Evolutionary conservation across 352 stramenopile genomes (phyloP).

Genomic region (Globisporangium megalacanthum): DNA sequence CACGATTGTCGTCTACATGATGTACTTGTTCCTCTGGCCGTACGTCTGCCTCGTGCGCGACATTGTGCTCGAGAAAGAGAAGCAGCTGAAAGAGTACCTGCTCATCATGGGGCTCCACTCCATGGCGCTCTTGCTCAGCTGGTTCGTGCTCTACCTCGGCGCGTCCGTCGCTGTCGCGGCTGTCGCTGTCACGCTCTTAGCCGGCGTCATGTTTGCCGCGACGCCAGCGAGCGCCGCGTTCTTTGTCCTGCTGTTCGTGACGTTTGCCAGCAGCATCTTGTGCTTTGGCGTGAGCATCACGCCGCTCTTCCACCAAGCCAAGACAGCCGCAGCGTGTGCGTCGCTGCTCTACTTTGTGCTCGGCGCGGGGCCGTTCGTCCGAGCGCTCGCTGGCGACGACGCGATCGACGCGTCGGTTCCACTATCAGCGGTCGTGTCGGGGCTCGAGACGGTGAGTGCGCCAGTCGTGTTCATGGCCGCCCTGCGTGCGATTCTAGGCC

Average conservation of each 20-base stretch:
- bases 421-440: constrained; percentile 24
- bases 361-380: constrained; percentile 45
- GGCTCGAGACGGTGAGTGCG: constrained; percentile 51
- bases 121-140: constrained; percentile 68
- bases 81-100: constrained; percentile 84
- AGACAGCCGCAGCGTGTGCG: constrained; percentile 57
- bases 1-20: constrained; percentile 69
- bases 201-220: constrained; percentile 53
- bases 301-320: constrained; percentile 64
- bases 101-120: constrained; percentile 85
- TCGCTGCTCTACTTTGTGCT: constrained; percentile 64
- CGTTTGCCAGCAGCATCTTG: constrained; percentile 59
- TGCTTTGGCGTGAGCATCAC: constrained; percentile 69
- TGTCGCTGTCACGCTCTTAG: constrained; percentile 54
- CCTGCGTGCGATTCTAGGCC: constrained; percentile 39
- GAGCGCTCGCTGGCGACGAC: constrained; percentile 45
- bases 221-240: constrained; percentile 28
- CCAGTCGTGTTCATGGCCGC: constrained; percentile 68
- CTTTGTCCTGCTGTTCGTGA: constrained; percentile 59
- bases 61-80: constrained; percentile 89
- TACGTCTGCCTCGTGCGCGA: constrained; percentile 80
- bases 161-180: constrained; percentile 41
- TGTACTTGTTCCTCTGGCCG: constrained; percentile 84
- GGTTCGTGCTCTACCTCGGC: constrained; percentile 79
- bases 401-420: constrained; percentile 26